Base-by-base conservation (phyloP, 2,329 filamentous ascomycete genomes). In the Talaromyces piceae region DNA sequence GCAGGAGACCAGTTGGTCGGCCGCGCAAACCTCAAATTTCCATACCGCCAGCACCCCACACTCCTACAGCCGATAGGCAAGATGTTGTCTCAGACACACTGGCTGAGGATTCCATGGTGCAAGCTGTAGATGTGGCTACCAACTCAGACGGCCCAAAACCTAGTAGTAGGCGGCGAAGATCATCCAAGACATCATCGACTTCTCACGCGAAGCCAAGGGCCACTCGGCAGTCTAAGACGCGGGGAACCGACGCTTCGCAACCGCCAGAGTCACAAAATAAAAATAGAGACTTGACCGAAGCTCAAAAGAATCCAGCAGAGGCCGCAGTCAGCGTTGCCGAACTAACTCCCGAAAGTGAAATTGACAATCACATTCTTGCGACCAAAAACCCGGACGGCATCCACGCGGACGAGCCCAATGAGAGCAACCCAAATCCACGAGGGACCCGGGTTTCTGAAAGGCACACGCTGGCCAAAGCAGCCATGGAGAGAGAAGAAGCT, bases 401-500 rank as follows among this genome's bases (percentile, higher is more conserved):
- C 8, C 27, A 31, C 1, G 20, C 28, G 41, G 26, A 45, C 12
- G n/a, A 30, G 5, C 41, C 18, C 4, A 25, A 20, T 11, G 25
- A 39, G 4, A 39, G 13, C 13, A 16, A 16, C n/a, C 18, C 39
- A 63, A 51, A 63, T 57, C 54, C 63, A 58, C 49, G 53, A 22
- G 69, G 64, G 45, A 62, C 65, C 25, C 65, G 63, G 54, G 56
- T 67, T 43, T 62, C 65, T 47, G 60, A 63, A 47, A 61, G 67
- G 41, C 66, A 71, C 56, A 55, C 55, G 13, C 59, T 70, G 59
- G 64, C 60, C 20, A 64, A 62, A 37, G 52, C 67, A 45, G 66
- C 65, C 8, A 67, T 71, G 64, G 63, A 69, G 50, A 65, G 67
- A 5, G 68, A 71, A 50, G 68, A 70, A 51, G 64, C 64, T 8